A percentile compares a stretch with the other conserved stretches of the same genome.
phyloP scores from a whole-genome alignment of 805 yeast genomes.

The Wickerhamiella nectarea region DNA sequence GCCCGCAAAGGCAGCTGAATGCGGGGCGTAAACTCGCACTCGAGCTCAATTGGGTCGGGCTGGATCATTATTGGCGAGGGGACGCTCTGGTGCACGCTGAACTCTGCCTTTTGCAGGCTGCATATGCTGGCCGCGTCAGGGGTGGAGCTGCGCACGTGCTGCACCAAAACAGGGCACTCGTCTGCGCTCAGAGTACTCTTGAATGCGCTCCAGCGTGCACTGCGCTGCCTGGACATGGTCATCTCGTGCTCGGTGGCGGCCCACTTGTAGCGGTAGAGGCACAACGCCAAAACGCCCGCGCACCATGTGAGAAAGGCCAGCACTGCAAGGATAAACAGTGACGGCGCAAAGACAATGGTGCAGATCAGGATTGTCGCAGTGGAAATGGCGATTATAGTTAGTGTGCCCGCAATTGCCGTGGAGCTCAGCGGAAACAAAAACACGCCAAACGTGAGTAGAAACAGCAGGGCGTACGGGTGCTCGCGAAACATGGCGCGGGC shows the following conservation, averaged over 20 bases:
- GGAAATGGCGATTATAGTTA: conserved; percentile 6
- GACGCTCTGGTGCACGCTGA: no score
- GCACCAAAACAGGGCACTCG: background rate
- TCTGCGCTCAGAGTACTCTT: conserved; percentile 8
- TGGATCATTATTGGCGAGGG: no score
- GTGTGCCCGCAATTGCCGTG: conserved; percentile 8
- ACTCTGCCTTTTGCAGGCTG: no score
- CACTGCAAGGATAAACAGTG: conserved; percentile 9
- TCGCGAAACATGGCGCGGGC: background rate
- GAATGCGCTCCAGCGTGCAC: conserved; percentile 8
- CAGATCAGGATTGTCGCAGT: conserved; percentile 7
- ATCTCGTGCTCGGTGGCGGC: background rate
- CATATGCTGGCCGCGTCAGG: no score
- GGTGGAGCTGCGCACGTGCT: no score
- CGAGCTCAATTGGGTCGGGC: no score
- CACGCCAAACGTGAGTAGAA: conserved; percentile 10
- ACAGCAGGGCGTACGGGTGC: conserved; percentile 11
- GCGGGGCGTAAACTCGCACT: no score
- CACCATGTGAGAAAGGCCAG: conserved; percentile 11
- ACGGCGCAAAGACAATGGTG: conserved; percentile 13
- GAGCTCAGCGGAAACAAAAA: conserved; percentile 11
- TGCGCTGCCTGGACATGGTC: conserved; percentile 2
- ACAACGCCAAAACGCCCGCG: conserved; percentile 1
- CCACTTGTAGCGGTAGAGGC: conserved; percentile 11
- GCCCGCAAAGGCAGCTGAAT: no score